A percentile compares a stretch with the other conserved stretches of the same genome.
Evolutionary conservation across 768 basidiomycete genomes (phyloP).

Genomic region (Russula virescens): DNA sequence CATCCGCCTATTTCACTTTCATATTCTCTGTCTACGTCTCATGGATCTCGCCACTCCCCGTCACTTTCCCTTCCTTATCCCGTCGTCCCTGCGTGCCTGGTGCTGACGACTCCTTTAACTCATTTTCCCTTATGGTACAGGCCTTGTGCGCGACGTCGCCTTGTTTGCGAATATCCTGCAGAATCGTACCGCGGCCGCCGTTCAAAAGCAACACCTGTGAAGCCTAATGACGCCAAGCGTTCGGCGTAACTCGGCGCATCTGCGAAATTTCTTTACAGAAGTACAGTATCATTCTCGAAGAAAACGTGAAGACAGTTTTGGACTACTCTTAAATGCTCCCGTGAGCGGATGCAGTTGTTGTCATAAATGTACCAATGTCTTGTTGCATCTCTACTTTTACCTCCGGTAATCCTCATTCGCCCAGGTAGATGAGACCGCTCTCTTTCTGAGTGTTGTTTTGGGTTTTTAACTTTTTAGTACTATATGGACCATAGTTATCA

Average conservation of each 20-base stretch:
- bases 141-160: conserved; percentile 18
- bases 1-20: neutral
- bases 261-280: neutral
- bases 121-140: too few species aligned
- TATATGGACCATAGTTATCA: neutral
- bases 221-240: neutral
- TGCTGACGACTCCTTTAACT: neutral
- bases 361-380: conserved; percentile 8
- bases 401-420: neutral
- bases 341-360: neutral
- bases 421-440: neutral
- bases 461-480: neutral
- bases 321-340: neutral
- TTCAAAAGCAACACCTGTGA: conserved; percentile 4
- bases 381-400: neutral
- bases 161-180: conserved; percentile 21
- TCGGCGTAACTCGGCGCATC: neutral
- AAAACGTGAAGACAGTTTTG: neutral
- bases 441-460: neutral
- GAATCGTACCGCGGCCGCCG: conserved; percentile 21
- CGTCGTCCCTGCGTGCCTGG: neutral
- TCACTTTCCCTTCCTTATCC: neutral
- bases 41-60: neutral
- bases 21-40: neutral
- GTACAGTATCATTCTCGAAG: neutral